Base-by-base conservation (phyloP, 257 asterid genomes). In the Paraleonurus japonicus region DNA sequence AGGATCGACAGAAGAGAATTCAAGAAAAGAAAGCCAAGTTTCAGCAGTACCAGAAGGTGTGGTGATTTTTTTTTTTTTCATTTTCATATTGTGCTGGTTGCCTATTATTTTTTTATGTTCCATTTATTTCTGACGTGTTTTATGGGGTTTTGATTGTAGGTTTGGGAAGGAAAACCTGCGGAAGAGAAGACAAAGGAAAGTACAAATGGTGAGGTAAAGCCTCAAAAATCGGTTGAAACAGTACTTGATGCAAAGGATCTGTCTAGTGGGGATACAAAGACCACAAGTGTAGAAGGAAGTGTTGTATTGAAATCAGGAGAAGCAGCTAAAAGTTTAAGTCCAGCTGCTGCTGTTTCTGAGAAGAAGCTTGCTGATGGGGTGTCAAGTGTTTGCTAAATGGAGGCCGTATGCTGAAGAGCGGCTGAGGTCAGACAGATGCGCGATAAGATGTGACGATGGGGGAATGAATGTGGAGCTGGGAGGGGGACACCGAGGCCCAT, bases 1-100 rank as follows among this genome's bases (percentile, higher is more conserved):
- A 86, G 78, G 93, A 85, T 15, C 83, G 93, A 22, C 87, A 90
- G 77, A 90, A 78, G 74, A 81, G 66, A 72, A 87, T 87, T 13
- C 87, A 78, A 51, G 93, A 85, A 59, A 87, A 76, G 73, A 85
- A 87, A 67, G 77, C 82, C 73, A 86, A 82, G 80, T 83, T 78
- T 15, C 92, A 75, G 65, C 77, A 70, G 65, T 76, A 57, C 47
- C 83, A 77, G 16, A 88, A 79, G 53, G 82, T 81, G 79, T 81
- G 79, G 90, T 83, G 26, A 4, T 10, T 43, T 55, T 1, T 7
- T 35, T 35, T 8, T 35, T 35, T 35, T 5, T 28, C 3, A 4
- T 48, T 6, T 27, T 28, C 15, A 0, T 61, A n/a, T 28, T 39
- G 11, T 57, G 37, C 33, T 57, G 19, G 4, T 1, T 11, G 35